A percentile compares a stretch with the other conserved stretches of the same genome.
These are phyloP conservation scores for Paraglomus occultum DNA, from an alignment of 192 early-diverging fungal genomes.

Conservation along the genomic window DNA sequence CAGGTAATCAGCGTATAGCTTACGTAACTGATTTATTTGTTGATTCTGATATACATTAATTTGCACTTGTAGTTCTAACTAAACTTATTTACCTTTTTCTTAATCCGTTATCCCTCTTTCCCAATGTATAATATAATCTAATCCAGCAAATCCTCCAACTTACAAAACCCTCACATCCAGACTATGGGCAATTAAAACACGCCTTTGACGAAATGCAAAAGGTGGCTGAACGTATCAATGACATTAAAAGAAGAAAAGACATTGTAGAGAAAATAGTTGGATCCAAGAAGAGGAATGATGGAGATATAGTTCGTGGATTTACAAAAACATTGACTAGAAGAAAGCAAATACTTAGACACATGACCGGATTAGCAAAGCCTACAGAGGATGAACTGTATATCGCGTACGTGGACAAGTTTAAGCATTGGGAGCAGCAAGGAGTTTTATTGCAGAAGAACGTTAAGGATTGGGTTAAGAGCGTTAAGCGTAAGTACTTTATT, in stretches of 20 bases:
- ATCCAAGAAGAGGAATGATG: slow-evolving; percentile 63
- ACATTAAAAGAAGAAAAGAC: slow-evolving; percentile 83
- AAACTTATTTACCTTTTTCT: slow-evolving; percentile 20
- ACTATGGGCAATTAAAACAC: slow-evolving; percentile 52
- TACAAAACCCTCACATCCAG: slow-evolving; percentile 54
- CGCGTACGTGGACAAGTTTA: slow-evolving; percentile 53
- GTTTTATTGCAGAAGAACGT: slow-evolving; percentile 50
- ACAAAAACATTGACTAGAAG: slow-evolving; percentile 66
- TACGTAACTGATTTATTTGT: neutral
- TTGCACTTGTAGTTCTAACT: neutral
- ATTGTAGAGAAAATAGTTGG: slow-evolving; percentile 82
- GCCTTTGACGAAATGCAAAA: slow-evolving; percentile 53
- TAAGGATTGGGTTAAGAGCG: slow-evolving; percentile 44
- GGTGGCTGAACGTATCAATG: slow-evolving; percentile 81
- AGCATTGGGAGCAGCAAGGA: slow-evolving; percentile 48
- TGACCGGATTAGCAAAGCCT: slow-evolving; percentile 56
- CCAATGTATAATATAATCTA: slow-evolving; percentile 38
- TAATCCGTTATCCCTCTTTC: neutral
- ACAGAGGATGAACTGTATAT: slow-evolving; percentile 62
- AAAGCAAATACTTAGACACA: slow-evolving; percentile 58
- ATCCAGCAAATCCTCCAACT: slow-evolving; percentile 51
- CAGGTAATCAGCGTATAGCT: slow-evolving; percentile 43
- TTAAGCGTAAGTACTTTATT: slow-evolving; percentile 38
- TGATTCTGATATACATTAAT: slow-evolving; percentile 29
- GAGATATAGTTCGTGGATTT: slow-evolving; percentile 75